A percentile compares a stretch with the other conserved stretches of the same genome.
Evolutionary conservation across 495 filamentous ascomycete species (phyloP).

Genomic region (Mytilinidion resinicola): DNA sequence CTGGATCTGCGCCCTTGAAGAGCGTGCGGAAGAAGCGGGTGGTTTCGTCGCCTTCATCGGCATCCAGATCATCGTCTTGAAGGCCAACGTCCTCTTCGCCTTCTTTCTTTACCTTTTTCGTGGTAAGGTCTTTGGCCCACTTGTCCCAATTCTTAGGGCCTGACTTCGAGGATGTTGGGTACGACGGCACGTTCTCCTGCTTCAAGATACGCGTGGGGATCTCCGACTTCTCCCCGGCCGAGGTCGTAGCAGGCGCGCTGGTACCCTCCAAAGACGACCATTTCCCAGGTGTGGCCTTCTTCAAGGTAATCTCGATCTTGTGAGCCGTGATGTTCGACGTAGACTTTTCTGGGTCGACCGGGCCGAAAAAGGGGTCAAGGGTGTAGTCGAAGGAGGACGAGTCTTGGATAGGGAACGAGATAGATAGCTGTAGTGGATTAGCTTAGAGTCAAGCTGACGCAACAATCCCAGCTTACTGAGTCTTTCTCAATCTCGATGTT

Average conservation of each 20-base stretch:
- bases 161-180: constrained; percentile 80
- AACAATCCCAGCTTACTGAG: constrained; percentile 39
- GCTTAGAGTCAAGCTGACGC: constrained; percentile 3
- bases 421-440: constrained; percentile 39
- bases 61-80: constrained; percentile 50
- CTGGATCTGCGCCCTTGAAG: constrained; percentile 69
- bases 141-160: constrained; percentile 95
- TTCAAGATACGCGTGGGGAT: constrained; percentile 11
- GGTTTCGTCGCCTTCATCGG: constrained; percentile 61
- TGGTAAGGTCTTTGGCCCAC: constrained; percentile 52
- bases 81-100: constrained; percentile 32
- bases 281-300: constrained; percentile 64
- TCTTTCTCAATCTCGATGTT: constrained; percentile 50
- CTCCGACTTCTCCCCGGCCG: constrained; percentile 10
- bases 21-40: constrained; percentile 89
- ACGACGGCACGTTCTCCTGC: constrained; percentile 48
- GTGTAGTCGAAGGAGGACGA: constrained; percentile 58
- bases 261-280: constrained; percentile 66
- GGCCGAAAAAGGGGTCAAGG: constrained; percentile 62
- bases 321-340: constrained; percentile 61
- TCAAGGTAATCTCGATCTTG: constrained; percentile 78
- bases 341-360: constrained; percentile 55
- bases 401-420: constrained; percentile 59
- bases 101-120: constrained; percentile 32
- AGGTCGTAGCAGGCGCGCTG: constrained; percentile 14